A percentile compares a stretch with the other conserved stretches of the same genome.
phyloP scores from a whole-genome alignment of 352 stramenopile genomes.

The Phytophthora parvispora region DNA sequence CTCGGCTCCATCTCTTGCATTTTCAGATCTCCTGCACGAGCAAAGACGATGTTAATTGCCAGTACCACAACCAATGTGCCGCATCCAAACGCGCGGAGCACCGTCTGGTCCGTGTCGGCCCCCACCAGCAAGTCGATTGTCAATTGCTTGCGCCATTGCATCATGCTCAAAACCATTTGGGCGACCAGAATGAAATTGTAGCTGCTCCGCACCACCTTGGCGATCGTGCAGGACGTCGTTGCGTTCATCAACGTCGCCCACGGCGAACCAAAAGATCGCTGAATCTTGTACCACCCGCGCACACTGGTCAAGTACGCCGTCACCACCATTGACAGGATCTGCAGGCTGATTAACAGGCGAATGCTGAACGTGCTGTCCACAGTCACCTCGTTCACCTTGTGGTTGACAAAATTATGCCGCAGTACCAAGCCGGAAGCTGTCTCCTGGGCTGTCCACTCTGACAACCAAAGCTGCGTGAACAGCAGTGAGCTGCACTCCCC shows the following conservation, averaged over 20 bases:
- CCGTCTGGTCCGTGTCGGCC: conserved; percentile 29
- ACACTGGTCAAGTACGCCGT: conserved; percentile 46
- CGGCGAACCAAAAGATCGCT: conserved; percentile 21
- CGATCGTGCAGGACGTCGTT: conserved; percentile 43
- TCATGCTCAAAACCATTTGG: conserved; percentile 41
- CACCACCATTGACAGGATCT: conserved; percentile 43
- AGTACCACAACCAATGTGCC: conserved; percentile 39
- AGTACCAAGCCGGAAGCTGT: conserved; percentile 17
- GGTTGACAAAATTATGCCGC: conserved; percentile 53
- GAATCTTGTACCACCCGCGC: conserved; percentile 36
- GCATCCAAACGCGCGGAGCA: conserved; percentile 43
- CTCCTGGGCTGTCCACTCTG: conserved; percentile 38
- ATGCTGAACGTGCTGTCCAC: conserved; percentile 49
- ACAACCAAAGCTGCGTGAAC: conserved; percentile 52
- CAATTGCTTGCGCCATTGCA: conserved; percentile 44
- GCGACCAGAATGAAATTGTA: conserved; percentile 52
- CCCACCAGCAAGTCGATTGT: conserved; percentile 52
- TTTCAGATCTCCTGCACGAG: conserved; percentile 42
- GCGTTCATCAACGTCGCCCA: conserved; percentile 32
- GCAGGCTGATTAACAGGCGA: conserved; percentile 38
- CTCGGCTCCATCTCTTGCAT: conserved; percentile 51
- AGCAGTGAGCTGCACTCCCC: conserved; percentile 50
- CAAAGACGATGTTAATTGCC: conserved; percentile 47
- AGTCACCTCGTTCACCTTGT: conserved; percentile 51
- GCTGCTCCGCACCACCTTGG: conserved; percentile 49